These are phyloP conservation scores for Graphiopsis chlorocephala DNA, from an alignment of 2,329 filamentous ascomycete species.

Conservation along the genomic window DNA sequence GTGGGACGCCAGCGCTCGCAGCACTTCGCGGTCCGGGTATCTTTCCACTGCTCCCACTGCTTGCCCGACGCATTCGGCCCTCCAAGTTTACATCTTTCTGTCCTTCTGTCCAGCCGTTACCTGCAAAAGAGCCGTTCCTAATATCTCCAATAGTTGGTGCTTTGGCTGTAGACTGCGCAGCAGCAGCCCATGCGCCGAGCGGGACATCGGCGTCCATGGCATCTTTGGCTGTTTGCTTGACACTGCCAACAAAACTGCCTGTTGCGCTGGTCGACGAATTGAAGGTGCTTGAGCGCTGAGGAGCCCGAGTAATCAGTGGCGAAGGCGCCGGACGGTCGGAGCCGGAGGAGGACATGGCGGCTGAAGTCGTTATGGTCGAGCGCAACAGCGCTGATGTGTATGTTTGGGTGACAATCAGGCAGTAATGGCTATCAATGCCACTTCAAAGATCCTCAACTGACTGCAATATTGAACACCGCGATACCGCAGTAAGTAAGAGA, in stretches of 20 bases:
- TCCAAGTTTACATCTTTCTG: conserved; percentile 17
- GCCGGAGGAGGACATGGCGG: conserved; percentile 3
- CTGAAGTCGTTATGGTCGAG: not conserved
- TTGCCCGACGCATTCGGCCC: conserved; percentile 16
- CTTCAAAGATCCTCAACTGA: not conserved
- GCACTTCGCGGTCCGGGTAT: not conserved
- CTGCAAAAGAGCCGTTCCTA: conserved; percentile 30
- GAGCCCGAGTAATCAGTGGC: not conserved
- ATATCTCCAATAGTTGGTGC: conserved; percentile 46
- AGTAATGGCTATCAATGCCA: not conserved
- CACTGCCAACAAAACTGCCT: conserved; percentile 13
- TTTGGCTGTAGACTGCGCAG: conserved; percentile 39
- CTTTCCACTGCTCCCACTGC: conserved; percentile 20
- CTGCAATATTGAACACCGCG: not conserved
- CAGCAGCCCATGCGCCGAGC: conserved; percentile 46
- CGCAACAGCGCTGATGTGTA: not conserved
- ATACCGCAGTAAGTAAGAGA: not conserved
- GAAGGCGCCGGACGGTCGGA: conserved; percentile 3
- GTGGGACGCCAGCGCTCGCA: conserved; percentile 6
- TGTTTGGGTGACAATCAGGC: not conserved
- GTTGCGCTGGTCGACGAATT: not conserved
- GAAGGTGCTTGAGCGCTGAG: conserved; percentile 1
- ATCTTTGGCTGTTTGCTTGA: conserved; percentile 9
- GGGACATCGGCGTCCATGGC: conserved; percentile 30
- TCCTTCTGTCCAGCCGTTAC: conserved; percentile 19